These are phyloP conservation scores for Lichtheimia hyalospora DNA, from an alignment of 371 early-diverging fungal genomes.

Conservation along the genomic window DNA sequence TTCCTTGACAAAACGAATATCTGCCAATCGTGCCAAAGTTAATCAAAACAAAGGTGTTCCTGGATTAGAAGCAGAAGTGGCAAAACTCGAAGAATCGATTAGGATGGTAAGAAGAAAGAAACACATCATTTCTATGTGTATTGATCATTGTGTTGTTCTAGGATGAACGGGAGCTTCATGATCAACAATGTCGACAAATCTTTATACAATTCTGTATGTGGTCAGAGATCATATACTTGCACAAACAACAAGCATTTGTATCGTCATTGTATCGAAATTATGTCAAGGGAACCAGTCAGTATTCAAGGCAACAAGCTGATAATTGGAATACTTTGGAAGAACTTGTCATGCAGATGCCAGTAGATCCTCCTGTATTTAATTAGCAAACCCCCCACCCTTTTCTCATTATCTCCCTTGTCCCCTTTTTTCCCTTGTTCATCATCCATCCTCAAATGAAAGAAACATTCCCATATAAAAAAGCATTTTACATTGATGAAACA, in stretches of 20 bases:
- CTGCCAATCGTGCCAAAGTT: conserved; percentile 32
- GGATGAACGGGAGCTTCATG: conserved; percentile 92
- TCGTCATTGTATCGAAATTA: conserved; percentile 65
- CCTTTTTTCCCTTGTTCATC: no score
- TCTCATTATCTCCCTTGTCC: no score
- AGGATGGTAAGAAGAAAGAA: conserved; percentile 25
- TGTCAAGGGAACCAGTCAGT: conserved; percentile 58
- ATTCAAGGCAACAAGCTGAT: conserved; percentile 50
- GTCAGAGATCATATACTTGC: conserved; percentile 45
- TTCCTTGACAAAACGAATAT: conserved; percentile 30
- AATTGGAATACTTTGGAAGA: conserved; percentile 64
- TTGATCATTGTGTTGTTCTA: conserved; percentile 64
- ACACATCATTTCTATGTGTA: conserved; percentile 7
- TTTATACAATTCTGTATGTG: conserved; percentile 45
- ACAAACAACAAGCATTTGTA: conserved; percentile 55
- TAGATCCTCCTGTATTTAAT: conserved; percentile 43
- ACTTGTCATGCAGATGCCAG: conserved; percentile 44
- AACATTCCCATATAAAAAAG: no score
- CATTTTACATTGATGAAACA: no score
- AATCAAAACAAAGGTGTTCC: conserved; percentile 46
- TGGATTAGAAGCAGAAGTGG: conserved; percentile 45
- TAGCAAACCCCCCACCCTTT: conserved; percentile 11
- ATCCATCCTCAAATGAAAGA: no score
- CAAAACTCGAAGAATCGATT: conserved; percentile 33
- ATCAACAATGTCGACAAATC: conserved; percentile 30